Evolutionary conservation across 176 grass and related monocot genomes (phyloP).

Genomic region (Melocanna baccifera): DNA sequence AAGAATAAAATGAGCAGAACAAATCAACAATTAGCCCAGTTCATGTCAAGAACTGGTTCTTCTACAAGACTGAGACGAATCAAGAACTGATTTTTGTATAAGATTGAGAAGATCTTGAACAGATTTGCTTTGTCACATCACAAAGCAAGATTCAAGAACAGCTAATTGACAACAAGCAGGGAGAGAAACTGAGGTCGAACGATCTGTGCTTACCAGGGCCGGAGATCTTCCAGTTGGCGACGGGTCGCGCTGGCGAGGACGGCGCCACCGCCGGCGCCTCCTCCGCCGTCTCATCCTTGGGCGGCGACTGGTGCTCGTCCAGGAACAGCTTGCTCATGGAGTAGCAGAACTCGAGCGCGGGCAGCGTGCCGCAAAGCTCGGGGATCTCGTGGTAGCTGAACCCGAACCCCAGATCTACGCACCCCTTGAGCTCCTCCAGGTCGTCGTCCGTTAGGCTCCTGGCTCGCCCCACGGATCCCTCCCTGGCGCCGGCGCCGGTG

Average conservation of each 20-base stretch:
- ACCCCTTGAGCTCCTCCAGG: slow-evolving; percentile 52
- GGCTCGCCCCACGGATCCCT: slow-evolving; percentile 15
- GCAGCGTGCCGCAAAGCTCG: slow-evolving; percentile 52
- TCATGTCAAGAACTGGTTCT: neutral
- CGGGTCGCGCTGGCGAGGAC: slow-evolving; percentile 16
- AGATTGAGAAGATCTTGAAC: neutral
- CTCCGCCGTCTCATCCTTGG: neutral
- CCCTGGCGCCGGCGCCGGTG: neutral
- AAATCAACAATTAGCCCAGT: neutral
- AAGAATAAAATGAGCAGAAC: neutral
- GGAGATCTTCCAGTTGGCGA: slow-evolving; percentile 58
- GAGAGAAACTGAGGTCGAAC: neutral
- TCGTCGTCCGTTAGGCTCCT: slow-evolving; percentile 52
- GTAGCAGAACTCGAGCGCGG: slow-evolving; percentile 58
- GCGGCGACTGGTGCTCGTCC: slow-evolving; percentile 17
- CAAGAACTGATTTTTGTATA: neutral
- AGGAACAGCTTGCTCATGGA: slow-evolving; percentile 49
- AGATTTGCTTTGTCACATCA: neutral
- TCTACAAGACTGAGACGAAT: neutral
- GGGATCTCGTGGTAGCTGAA: slow-evolving; percentile 57
- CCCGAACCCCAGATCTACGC: slow-evolving; percentile 57
- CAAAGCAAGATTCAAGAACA: neutral
- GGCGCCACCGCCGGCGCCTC: neutral
- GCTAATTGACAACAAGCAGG: neutral
- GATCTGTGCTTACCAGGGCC: slow-evolving; percentile 37